These are phyloP conservation scores for Zangia roseola DNA, from an alignment of 768 basidiomycete species.

Conservation along the genomic window DNA sequence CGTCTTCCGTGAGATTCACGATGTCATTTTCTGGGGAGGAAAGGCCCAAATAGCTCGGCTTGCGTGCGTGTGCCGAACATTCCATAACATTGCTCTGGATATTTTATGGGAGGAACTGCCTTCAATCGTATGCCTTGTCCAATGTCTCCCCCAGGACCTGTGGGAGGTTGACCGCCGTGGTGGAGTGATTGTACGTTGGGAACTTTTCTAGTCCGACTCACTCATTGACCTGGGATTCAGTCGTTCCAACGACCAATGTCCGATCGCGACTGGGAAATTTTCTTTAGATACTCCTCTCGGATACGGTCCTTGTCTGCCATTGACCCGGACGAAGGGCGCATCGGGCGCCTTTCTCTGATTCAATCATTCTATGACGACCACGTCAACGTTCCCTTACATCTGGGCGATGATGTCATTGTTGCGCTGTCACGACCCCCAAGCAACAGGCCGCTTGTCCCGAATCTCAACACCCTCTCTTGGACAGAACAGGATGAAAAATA, in stretches of 20 bases:
- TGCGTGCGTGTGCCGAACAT: slow-evolving; percentile 26
- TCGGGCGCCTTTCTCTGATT: no score
- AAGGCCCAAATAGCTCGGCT: slow-evolving; percentile 16
- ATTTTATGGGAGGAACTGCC: slow-evolving; percentile 21
- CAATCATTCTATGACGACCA: no score
- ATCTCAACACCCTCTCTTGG: slow-evolving; percentile 23
- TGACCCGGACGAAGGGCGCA: no score
- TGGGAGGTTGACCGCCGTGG: slow-evolving; percentile 17
- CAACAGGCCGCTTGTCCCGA: slow-evolving; percentile 20
- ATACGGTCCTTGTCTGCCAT: slow-evolving; percentile 13
- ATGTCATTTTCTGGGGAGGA: not conserved
- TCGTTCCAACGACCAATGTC: slow-evolving; percentile 25
- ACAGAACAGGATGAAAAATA: slow-evolving; percentile 10
- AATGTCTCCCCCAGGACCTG: slow-evolving; percentile 28
- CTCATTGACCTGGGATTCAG: slow-evolving; percentile 13
- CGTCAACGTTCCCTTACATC: not conserved
- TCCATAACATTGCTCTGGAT: slow-evolving; percentile 24
- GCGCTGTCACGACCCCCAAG: slow-evolving; percentile 25
- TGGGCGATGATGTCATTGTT: slow-evolving; percentile 16
- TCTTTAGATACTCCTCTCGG: slow-evolving; percentile 26
- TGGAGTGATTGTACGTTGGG: slow-evolving; percentile 12
- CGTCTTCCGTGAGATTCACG: slow-evolving; percentile 20
- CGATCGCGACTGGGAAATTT: slow-evolving; percentile 27
- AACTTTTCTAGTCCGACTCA: not conserved
- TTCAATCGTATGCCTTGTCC: slow-evolving; percentile 23